These are phyloP conservation scores for Pythium grandisporangium DNA, from an alignment of 352 stramenopile species.

Conservation along the genomic window DNA sequence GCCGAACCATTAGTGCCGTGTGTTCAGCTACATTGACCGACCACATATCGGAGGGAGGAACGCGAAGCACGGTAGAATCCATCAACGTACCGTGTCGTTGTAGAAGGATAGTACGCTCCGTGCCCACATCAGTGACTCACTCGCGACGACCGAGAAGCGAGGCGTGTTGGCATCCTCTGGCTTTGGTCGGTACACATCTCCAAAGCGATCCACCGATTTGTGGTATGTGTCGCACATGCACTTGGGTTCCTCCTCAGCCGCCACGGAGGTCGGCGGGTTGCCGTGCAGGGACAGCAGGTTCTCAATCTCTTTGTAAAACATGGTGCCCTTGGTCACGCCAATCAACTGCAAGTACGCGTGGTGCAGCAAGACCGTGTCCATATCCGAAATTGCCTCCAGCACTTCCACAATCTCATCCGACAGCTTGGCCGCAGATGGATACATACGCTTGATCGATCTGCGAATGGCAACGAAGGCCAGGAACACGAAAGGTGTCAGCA, in stretches of 20 bases:
- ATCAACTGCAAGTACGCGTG: conserved; percentile 49
- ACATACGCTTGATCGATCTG: conserved; percentile 51
- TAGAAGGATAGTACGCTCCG: conserved; percentile 71
- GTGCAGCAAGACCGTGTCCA: conserved; percentile 57
- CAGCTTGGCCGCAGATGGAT: conserved; percentile 41
- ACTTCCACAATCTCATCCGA: conserved; percentile 61
- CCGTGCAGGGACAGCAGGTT: conserved; percentile 40
- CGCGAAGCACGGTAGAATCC: neutral
- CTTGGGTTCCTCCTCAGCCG: conserved; percentile 15
- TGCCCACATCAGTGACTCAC: conserved; percentile 68
- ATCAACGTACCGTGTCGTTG: conserved; percentile 44
- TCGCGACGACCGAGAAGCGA: conserved; percentile 59
- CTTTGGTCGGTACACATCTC: conserved; percentile 52
- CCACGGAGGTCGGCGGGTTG: conserved; percentile 8
- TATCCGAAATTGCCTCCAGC: conserved; percentile 63
- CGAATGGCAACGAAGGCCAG: too few relatives aligned
- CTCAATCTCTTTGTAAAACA: conserved; percentile 46
- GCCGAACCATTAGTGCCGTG: too few relatives aligned
- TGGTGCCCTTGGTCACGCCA: conserved; percentile 34
- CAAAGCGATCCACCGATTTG: conserved; percentile 58
- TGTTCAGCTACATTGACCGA: neutral
- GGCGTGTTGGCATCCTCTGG: conserved; percentile 17
- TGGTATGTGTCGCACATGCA: conserved; percentile 72
- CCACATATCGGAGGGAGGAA: neutral
- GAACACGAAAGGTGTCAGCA: too few relatives aligned